These are phyloP conservation scores for Fusarium sp. DNA, from an alignment of 2,329 filamentous ascomycete genomes.

Conservation along the genomic window DNA sequence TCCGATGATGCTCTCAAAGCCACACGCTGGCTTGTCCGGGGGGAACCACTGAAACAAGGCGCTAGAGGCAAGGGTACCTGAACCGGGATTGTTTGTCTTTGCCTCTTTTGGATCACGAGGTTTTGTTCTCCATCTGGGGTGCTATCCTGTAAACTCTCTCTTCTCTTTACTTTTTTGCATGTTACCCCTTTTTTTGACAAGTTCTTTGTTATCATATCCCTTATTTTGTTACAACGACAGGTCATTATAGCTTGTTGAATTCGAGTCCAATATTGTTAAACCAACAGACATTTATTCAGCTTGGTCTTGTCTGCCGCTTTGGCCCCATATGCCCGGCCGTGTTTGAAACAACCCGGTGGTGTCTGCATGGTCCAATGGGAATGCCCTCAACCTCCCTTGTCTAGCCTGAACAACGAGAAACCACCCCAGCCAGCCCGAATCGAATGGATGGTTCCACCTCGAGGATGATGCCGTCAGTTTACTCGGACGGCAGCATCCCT, in stretches of 20 bases:
- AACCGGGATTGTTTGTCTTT: conserved; percentile 2
- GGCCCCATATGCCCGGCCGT: conserved; percentile 20
- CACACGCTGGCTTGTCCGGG: conserved; percentile 29
- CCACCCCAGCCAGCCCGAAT: conserved; percentile 4
- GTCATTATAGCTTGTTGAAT: neutral
- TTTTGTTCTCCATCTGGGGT: neutral
- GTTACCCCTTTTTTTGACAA: neutral
- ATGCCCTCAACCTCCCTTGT: conserved; percentile 15
- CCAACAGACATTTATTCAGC: neutral
- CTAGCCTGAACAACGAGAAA: conserved; percentile 1
- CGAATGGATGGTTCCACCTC: conserved; percentile 37
- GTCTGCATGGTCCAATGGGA: conserved; percentile 35
- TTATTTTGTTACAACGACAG: neutral
- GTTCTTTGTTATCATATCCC: neutral
- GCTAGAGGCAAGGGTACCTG: conserved; percentile 21
- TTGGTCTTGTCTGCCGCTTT: conserved; percentile 7
- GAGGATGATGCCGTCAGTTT: conserved; percentile 26
- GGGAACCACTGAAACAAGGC: conserved; percentile 39
- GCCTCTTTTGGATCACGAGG: conserved; percentile 18
- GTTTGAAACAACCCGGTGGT: conserved; percentile 33
- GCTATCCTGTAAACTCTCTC: neutral
- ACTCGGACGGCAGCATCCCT: conserved; percentile 33
- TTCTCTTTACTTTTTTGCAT: neutral
- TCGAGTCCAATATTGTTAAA: neutral
- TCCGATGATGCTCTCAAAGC: conserved; percentile 7